Base-by-base conservation (phyloP, 345 rosid species). In the Clarkia xantiana region DNA sequence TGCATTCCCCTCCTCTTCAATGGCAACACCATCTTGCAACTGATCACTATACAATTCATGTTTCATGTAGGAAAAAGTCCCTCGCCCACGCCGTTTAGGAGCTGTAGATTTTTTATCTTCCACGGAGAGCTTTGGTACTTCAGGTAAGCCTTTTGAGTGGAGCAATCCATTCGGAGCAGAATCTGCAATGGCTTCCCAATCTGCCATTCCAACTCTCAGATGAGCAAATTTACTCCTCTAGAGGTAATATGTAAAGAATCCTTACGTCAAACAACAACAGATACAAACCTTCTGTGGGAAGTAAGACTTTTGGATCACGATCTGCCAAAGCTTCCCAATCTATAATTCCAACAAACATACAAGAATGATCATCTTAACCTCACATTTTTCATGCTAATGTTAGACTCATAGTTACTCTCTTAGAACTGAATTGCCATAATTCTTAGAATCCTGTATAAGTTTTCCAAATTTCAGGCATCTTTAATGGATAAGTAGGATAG, bases 141-240 rank as follows among this genome's bases (percentile, higher is more conserved):
- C 76, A 52, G 93, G 79, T 50, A 76, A 61, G 62, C 60, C 62
- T 42, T 71, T 72, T 18, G 78, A 59, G 11, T 80, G 54, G 34
- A 84, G 77, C 52, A 91, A 62, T 45, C 72, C 74, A 57, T 59
- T 56, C 1, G 86, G 85, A 14, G 73, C 74, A 62, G 65, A 56
- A 75, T 86, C 96, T 4, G 84, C 96, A 41, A 80, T 60, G 6
- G 83, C 87, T 72, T 91, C 96, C 93, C 98, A 86, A 68, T 91
- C 96, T 83, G 73, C 63, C 55, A 44, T 40, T 43, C 38, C 44
- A 39, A 42, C 53, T 49, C 49, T 17, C 4, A 44, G 14, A 45
- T 14, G 14, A 38, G 34, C 3, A 58, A 14, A 42, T 18, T 40
- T 10, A 14, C 34, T 25, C 49, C 14, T 56, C 18, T 20, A 2